Evolutionary conservation across 441 rosid species (phyloP), one percentile per base, ranked within the genome.

Genomic region (Dalechampia spathulata): DNA sequence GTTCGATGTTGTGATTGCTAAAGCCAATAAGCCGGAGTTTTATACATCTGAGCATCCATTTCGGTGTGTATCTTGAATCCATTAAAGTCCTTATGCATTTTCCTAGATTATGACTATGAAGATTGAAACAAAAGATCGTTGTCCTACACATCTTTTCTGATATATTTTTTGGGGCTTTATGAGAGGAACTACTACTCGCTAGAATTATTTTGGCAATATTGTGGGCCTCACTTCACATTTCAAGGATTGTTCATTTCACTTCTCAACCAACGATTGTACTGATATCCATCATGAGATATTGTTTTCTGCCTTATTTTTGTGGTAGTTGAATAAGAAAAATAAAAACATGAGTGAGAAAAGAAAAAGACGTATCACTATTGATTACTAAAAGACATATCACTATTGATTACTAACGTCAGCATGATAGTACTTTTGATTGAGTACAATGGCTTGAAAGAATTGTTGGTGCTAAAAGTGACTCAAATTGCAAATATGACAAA

Each of bases 1-100:
- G 66, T 93, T 93, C 40, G 97, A 89, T 76, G 99, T 93, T 57
- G 95, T 90, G 55, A 93, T 93, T 74, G 99, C 93, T 40, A 83
- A 93, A 81, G 97, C 99, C 36, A 87, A 87, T 71, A 89, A 93
- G 72, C 99, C 96, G 49, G 93, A 87, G 1, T 89, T 93, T 69
- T 93, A 93, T 69, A 90, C 95, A 63, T 93, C 97, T 61, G 99
- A 93, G 77, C 96, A 81, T 63, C 95, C 95, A 23, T 93, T 93
- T 71, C 96, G 99, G 99, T 93, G 66, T 45, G 87, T 68, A 47
- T 63, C 52, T 47, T 37, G 62, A 39, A 34, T 37, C 32, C 56
- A 6, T 50, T 59, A 28, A 63, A 39, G 62, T 55, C 40, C 52
- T 30, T 61, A 20, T 43, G 19, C 25, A 55, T 19, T n/a, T 41